These are phyloP conservation scores for Maudiozyma serrabonitensis DNA, from an alignment of 805 yeast genomes.

Conservation along the genomic window DNA sequence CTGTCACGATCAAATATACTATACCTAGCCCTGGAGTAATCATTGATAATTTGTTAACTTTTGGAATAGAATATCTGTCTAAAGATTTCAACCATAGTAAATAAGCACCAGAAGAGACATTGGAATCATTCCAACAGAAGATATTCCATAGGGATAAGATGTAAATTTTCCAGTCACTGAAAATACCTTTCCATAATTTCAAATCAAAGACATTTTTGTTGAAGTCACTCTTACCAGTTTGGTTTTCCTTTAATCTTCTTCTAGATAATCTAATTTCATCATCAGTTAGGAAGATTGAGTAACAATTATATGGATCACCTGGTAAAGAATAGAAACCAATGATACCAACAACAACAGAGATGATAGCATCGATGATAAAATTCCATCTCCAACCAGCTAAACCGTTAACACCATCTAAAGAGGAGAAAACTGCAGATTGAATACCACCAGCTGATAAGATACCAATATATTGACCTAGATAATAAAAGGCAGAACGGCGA, in stretches of 20 bases:
- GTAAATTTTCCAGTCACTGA: conserved; percentile 51
- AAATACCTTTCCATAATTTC: conserved; percentile 42
- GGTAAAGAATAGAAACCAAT: conserved; percentile 49
- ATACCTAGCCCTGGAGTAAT: conserved; percentile 50
- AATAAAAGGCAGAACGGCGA: conserved; percentile 53
- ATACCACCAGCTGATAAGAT: conserved; percentile 52
- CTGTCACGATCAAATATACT: conserved; percentile 23
- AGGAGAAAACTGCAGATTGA: conserved; percentile 43
- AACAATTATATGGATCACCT: conserved; percentile 54
- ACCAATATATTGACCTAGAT: conserved; percentile 55
- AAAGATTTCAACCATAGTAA: conserved; percentile 50
- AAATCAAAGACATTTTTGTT: conserved; percentile 31
- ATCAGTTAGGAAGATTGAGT: conserved; percentile 43
- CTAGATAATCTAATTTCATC: conserved; percentile 48
- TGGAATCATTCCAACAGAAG: conserved; percentile 49
- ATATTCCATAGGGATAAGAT: conserved; percentile 43
- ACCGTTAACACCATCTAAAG: conserved; percentile 42
- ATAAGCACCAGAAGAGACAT: conserved; percentile 43
- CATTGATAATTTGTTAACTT: conserved; percentile 40
- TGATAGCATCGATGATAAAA: conserved; percentile 54
- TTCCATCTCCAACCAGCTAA: conserved; percentile 66
- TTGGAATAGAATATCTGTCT: conserved; percentile 33
- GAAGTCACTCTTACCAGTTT: conserved; percentile 24
- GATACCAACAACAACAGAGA: conserved; percentile 49
- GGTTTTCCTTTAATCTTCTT: conserved; percentile 31